Evolutionary conservation across 805 yeast genomes (phyloP), one percentile per base, ranked within the genome.

Genomic region (Candida michaelii): DNA sequence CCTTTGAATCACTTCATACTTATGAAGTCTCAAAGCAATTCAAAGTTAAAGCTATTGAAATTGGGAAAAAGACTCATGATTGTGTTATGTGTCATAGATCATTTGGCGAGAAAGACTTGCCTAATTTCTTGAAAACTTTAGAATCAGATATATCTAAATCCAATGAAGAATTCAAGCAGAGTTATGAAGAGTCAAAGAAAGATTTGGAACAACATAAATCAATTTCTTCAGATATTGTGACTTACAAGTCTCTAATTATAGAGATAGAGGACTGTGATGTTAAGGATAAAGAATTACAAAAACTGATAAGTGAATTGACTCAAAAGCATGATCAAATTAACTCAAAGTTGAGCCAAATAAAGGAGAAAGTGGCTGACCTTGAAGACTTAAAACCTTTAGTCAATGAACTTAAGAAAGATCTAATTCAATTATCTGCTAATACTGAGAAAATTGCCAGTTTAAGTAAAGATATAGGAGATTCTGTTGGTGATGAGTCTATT

Each of bases 61-160:
- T 76, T 30, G 93, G 95, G 0, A 63, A 77, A 19, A 54, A 58
- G 3, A 71, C 75, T 7, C 73, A 80, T 9, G 69, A 77, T 36
- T 91, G 97, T 60, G 65, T 82, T 32, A 65, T 90, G 33, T 91
- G 98, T 60, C 76, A 77, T 14, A 71, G 95, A 39, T 69, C 74
- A 10, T 85, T 89, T 61, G 76, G 75, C 12, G 67, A 65, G 8
- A 60, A 55, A 1, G 67, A 62, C n/a, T 50, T 64, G 16, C 44
- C 53, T 1, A 45, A 42, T 4, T 70, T 70, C 37, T 40, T 66
- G 4, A 44, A 39, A 7, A 59, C 58, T n/a, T 48, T 69, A 13
- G 49, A 60, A 37, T 49, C 52, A 3, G 65, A 60, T 39, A 55
- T 68, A 14, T 54, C 58, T 23, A 53, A 60, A 3, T 55, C 59